Percentiles rank a stretch among this genome's conserved stretches.
These are phyloP conservation scores for Mortierella sp. DNA, from an alignment of 371 early-diverging fungal species.

Conservation along the genomic window DNA sequence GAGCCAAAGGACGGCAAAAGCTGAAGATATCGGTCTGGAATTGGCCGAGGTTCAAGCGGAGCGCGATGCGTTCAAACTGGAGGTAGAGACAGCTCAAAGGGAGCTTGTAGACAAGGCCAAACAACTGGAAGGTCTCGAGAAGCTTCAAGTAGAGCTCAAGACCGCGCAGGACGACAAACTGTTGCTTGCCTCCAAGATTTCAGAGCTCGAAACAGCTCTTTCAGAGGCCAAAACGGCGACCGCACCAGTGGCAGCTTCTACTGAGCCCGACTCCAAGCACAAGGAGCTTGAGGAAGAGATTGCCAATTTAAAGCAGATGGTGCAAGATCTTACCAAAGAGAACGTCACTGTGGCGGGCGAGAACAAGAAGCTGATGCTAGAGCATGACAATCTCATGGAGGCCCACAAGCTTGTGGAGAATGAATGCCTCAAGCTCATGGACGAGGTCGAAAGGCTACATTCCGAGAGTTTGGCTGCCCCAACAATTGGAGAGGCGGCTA, in stretches of 20 bases:
- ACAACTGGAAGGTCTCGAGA: constrained; percentile 49
- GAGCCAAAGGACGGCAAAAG: constrained; percentile 24
- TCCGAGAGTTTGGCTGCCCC: constrained; percentile 61
- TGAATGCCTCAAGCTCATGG: constrained; percentile 78
- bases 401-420: constrained; percentile 74
- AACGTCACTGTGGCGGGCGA: constrained; percentile 53
- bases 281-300: constrained; percentile 49
- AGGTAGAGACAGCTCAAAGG: constrained; percentile 15
- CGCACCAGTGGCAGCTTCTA: constrained; percentile 24
- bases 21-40: constrained; percentile 20
- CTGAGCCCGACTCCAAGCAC: constrained; percentile 37
- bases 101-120: constrained; percentile 27
- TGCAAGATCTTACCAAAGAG: constrained; percentile 52
- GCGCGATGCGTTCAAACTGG: constrained; percentile 6
- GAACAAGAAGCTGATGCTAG: constrained; percentile 65
- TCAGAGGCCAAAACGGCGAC: constrained; percentile 1
- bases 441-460: constrained; percentile 78
- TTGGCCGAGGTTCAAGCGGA: constrained; percentile 22
- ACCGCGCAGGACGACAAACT: constrained; percentile 58
- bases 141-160: constrained; percentile 49
- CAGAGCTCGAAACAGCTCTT: constrained; percentile 51
- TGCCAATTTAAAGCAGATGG: constrained; percentile 41
- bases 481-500: constrained; percentile 35
- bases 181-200: constrained; percentile 49
- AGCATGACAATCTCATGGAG: constrained; percentile 65